Base-by-base conservation (phyloP, 2,329 filamentous ascomycete genomes). In the Periconia sp. region DNA sequence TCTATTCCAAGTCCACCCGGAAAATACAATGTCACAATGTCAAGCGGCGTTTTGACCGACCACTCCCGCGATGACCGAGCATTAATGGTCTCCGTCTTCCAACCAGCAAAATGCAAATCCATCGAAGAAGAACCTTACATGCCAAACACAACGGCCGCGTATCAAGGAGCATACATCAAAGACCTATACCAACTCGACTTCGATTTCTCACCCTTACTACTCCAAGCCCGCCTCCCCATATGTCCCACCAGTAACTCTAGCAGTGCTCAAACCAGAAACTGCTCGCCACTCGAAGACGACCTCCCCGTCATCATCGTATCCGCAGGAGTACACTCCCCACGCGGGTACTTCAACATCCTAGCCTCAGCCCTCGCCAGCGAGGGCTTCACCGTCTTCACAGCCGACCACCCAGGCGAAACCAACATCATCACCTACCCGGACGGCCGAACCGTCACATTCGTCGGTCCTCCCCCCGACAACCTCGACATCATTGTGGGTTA, bases 361-460 rank as follows among this genome's bases (percentile, higher is more conserved):
- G 74, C 77, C 2, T 69, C 71, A 3, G 70, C 76, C 1, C 63
- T 81, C 1, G 77, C 79, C 0, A 77, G 75, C 41, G 63, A 71
- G 7, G 79, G 79, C 0, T 79, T 74, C 50, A 64, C 74, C 0
- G 76, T 81, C 6, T 63, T 79, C 23, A 70, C 77, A 0, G 65
- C 81, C 18, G 79, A 81, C 47, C 77, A 81, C 45, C 69, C 78
- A 0, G 77, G 76, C 44, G 79, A 82, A 35, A 69, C 74, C 0
- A 48, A 59, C 0, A 62, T 77, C 13, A 72, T 82, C n/a, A 74
- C 79, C 51, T 80, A 77, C 15, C 76, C 77, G 0, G 64, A 79
- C 53, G 77, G 40, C 3, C 45, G 15, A 17, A n/a, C 15, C 20
- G 31, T 14, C 8, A 1, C 2, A 46, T 41, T 13, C 31, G 42